These are phyloP conservation scores for Hypoxylon cercidicola DNA, from an alignment of 495 filamentous ascomycete genomes.

Conservation along the genomic window DNA sequence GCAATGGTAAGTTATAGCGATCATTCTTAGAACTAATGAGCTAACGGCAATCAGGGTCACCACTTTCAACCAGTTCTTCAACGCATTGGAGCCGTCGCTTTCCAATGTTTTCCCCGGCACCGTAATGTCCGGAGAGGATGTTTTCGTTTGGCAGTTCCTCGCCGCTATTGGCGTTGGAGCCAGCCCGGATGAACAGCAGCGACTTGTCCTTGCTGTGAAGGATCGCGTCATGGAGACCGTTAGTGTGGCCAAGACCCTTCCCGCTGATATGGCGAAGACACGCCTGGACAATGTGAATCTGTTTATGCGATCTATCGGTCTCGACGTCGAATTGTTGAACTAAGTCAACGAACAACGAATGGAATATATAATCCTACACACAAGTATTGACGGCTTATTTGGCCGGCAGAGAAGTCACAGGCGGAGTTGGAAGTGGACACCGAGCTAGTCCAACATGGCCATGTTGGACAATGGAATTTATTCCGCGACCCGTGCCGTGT, in stretches of 20 bases:
- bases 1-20: slow-evolving; percentile 72
- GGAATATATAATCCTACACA: slow-evolving; percentile 1
- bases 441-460: too few species aligned
- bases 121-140: slow-evolving; percentile 83
- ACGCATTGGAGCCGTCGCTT: slow-evolving; percentile 82
- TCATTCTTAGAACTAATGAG: neutral
- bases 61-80: slow-evolving; percentile 87
- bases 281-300: slow-evolving; percentile 92
- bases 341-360: slow-evolving; percentile 45
- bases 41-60: slow-evolving; percentile 54
- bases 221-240: slow-evolving; percentile 98
- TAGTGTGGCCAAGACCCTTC: slow-evolving; percentile 83
- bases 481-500: neutral
- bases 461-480: slow-evolving; percentile 28
- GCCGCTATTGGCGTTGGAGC: slow-evolving; percentile 93
- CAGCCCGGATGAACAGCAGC: slow-evolving; percentile 90
- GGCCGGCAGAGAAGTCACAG: too few species aligned
- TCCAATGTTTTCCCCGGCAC: slow-evolving; percentile 86
- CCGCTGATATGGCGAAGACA: slow-evolving; percentile 80
- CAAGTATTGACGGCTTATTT: too few species aligned
- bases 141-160: slow-evolving; percentile 98
- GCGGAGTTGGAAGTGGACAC: too few species aligned
- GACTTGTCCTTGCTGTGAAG: slow-evolving; percentile 94
- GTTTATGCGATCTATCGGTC: slow-evolving; percentile 97
- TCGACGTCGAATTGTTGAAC: slow-evolving; percentile 93